phyloP scores from a whole-genome alignment of 108 stramenopile genomes.

The Nitzschia sp. region DNA sequence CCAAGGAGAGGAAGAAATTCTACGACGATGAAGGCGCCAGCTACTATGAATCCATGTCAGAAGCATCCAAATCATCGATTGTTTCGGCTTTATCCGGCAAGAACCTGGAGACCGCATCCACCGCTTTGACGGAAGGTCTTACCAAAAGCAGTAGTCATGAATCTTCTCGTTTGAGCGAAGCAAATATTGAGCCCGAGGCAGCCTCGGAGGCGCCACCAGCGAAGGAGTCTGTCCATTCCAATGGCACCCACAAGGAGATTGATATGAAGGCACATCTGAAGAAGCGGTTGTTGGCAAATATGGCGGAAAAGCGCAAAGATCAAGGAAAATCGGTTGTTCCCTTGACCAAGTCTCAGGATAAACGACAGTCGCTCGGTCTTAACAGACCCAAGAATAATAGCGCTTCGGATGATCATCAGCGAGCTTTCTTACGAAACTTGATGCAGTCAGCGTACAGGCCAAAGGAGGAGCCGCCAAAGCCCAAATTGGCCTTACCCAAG shows the following conservation, averaged over 20 bases:
- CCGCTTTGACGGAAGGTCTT: slow-evolving; percentile 13
- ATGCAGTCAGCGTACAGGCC: slow-evolving; percentile 13
- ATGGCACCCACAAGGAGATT: neutral
- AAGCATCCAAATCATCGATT: slow-evolving; percentile 7
- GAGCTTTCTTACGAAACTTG: slow-evolving; percentile 16
- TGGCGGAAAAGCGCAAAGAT: slow-evolving; percentile 12
- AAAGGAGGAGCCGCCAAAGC: neutral
- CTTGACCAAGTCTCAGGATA: neutral
- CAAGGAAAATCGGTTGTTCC: neutral
- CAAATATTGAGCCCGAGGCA: neutral
- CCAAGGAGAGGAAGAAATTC: slow-evolving; percentile 18
- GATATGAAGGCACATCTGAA: slow-evolving; percentile 9
- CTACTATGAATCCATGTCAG: slow-evolving; percentile 30
- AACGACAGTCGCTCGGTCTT: slow-evolving; percentile 1
- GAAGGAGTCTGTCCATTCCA: neutral
- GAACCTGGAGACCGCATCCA: slow-evolving; percentile 6
- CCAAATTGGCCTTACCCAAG: neutral
- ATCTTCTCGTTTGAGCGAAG: neutral
- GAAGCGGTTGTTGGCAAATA: slow-evolving; percentile 6
- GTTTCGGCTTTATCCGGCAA: neutral
- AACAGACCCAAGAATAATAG: slow-evolving; percentile 4
- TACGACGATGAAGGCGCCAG: slow-evolving; percentile 37
- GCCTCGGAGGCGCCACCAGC: neutral
- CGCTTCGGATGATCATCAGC: slow-evolving; percentile 16
- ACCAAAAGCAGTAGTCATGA: slow-evolving; percentile 19